Evolutionary conservation across 805 yeast species (phyloP), one percentile per base, ranked within the genome.

Genomic region (Saturnispora quitensis): DNA sequence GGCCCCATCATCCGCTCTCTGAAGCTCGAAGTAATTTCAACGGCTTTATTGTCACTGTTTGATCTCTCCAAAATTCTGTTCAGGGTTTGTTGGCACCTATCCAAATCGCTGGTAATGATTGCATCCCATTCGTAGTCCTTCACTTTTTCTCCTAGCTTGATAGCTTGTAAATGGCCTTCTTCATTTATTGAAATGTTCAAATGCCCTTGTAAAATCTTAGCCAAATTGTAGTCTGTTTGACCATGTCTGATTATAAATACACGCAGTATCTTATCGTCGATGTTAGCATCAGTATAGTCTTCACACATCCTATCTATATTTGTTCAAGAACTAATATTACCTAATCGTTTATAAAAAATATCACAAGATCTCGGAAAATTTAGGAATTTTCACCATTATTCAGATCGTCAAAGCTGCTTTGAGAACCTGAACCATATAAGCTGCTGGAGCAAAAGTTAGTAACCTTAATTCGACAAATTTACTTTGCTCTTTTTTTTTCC

Each of bases 1-100:
- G 73, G 75, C 1, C 95, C 96, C 95, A 88, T 86, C 48, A 70
- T 64, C 44, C 95, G 72, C 60, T 88, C 96, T 56, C 96, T 73
- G 25, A 24, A 20, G 17, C 15, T 20, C 15, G 71, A 69, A 8
- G 62, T 54, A n/a, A 77, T 72, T 36, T 56, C 64, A 20, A 64
- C 62, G 40, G 69, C 60, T 38, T n/a, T 17, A 8, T 25, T 25
- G 12, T 42, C 46, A 13, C 20, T 20, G 2, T 60, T 56, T 7
- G 42, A 38, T 17, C 15, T 38, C 9, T 38, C 42, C 17, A 70
- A 55, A 6, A 86, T 73, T 20, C 70, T 69, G 2, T 66, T 60
- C 4, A 80, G 62, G 0, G 96, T 88, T 57, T 80, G 77, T 25
- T 69, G 68, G 60, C 93, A 85, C 55, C 95, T 69, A 2, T 59